Percentiles rank a stretch among this genome's conserved stretches.
phyloP scores from a whole-genome alignment of 305 asterid genomes.

The Rubia peregrina region DNA sequence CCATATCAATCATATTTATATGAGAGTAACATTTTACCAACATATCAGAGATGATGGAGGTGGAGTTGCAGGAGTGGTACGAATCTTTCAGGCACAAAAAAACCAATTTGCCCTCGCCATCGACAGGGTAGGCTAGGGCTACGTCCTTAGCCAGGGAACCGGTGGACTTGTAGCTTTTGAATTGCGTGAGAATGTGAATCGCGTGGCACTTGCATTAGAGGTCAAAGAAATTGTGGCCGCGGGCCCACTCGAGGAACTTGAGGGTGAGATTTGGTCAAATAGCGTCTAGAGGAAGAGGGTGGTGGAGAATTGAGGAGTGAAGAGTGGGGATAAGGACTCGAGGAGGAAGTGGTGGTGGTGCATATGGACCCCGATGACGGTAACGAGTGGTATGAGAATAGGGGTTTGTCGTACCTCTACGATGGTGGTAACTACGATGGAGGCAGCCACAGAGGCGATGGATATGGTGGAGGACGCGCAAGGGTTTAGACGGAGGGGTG shows the following conservation, averaged over 20 bases:
- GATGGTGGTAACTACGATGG: too few species aligned
- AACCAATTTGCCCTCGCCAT: slow-evolving; percentile 34
- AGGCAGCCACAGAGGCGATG: too few species aligned
- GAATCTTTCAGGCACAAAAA: slow-evolving; percentile 51
- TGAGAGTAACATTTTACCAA: slow-evolving; percentile 53
- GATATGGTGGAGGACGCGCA: too few species aligned
- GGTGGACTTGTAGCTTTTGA: slow-evolving; percentile 61
- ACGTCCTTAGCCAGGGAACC: slow-evolving; percentile 52
- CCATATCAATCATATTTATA: slow-evolving; percentile 59
- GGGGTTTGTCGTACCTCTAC: too few species aligned
- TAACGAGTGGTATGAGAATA: too few species aligned
- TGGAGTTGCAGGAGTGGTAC: slow-evolving; percentile 57
- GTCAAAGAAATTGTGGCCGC: slow-evolving; percentile 50
- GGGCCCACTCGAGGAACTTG: slow-evolving; percentile 64
- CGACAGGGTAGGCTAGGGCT: slow-evolving; percentile 25
- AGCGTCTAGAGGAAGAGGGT: slow-evolving; percentile 55
- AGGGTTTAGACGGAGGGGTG: too few species aligned
- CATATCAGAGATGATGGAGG: slow-evolving; percentile 77
- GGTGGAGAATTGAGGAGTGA: slow-evolving; percentile 63
- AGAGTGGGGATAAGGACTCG: slow-evolving; percentile 39
- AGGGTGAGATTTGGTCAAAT: slow-evolving; percentile 33
- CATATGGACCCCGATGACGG: too few species aligned
- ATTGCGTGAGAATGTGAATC: slow-evolving; percentile 69
- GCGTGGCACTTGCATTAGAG: slow-evolving; percentile 56
- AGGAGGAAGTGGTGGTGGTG: slow-evolving; percentile 42